Evolutionary conservation across 257 asterid genomes (phyloP).

Genomic region (Solanum sparsipilum): DNA sequence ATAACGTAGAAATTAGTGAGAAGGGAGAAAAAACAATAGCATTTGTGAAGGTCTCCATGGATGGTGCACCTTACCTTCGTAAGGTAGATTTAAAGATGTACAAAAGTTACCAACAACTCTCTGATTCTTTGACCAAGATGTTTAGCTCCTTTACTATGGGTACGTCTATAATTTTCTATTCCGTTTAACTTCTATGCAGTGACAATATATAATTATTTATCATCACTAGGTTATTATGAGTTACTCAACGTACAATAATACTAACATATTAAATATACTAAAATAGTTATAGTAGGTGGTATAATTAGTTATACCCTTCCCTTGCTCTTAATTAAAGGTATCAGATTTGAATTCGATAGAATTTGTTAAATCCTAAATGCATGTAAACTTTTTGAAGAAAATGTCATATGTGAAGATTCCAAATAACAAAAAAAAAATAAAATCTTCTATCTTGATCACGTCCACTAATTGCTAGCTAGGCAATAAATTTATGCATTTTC

Average conservation of each 20-base stretch:
- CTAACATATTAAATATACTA: neutral
- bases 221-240: neutral
- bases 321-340: neutral
- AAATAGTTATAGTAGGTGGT: neutral
- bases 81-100: conserved; percentile 40
- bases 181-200: neutral
- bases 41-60: conserved; percentile 42
- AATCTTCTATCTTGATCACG: neutral
- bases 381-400: neutral
- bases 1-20: conserved; percentile 4
- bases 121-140: conserved; percentile 42
- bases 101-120: conserved; percentile 32
- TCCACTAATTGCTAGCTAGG: neutral
- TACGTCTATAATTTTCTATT: neutral
- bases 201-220: neutral
- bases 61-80: conserved; percentile 48
- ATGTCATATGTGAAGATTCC: neutral
- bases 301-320: no score
- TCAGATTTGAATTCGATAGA: neutral
- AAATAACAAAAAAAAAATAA: neutral
- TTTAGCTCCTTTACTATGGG: conserved; percentile 42
- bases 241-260: neutral
- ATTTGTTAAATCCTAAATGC: neutral
- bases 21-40: conserved; percentile 4
- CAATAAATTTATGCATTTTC: neutral